Evolutionary conservation across 371 early-diverging fungal species (phyloP), one percentile per base, ranked within the genome.

Genomic region (Syncephalastrum monosporum): DNA sequence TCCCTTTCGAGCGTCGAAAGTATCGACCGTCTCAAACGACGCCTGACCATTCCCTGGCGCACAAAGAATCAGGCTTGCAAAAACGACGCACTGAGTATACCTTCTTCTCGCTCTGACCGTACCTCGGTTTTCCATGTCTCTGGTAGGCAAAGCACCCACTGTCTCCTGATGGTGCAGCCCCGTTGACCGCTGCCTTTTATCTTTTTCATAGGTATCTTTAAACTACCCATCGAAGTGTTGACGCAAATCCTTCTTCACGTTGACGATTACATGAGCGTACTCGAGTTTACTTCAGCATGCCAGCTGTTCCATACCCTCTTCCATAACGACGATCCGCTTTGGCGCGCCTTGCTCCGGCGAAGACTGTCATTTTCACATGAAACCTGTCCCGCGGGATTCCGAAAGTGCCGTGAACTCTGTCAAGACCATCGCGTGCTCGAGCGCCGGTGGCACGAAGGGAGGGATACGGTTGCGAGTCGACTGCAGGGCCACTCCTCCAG

Each of bases 401-500:
- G 38, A 33, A 33, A 33, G 8, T 33, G 38, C 50, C 56, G 56
- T 16, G 49, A 62, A 25, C 61, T 68, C 2, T 76, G 71, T 47
- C 52, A 60, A 49, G 68, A 68, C 13, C 65, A 64, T 23, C 25
- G 57, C 1, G 52, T 56, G 25, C 55, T 76, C 10, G 57, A 42
- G 21, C 62, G 46, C 21, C 68, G 71, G 5, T 76, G 76, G 76
- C 51, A 57, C 5, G 56, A 61, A 15, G 76, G 76, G 3, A 33
- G 38, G 10, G 38, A 33, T 33, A 33, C 38, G 2, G 38, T 33
- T 2, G 38, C 38, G 8, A 33, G 8, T 10, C 38, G 38, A 33
- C 38, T 33, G 7, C 57, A 71, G 15, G 65, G 65, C 1, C 52
- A 57, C 16, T 69, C 68, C 12, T 71, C 61, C 27, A 88, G 93